Evolutionary conservation across 495 filamentous ascomycete species (phyloP).

Genomic region (Chaetomium tenue): DNA sequence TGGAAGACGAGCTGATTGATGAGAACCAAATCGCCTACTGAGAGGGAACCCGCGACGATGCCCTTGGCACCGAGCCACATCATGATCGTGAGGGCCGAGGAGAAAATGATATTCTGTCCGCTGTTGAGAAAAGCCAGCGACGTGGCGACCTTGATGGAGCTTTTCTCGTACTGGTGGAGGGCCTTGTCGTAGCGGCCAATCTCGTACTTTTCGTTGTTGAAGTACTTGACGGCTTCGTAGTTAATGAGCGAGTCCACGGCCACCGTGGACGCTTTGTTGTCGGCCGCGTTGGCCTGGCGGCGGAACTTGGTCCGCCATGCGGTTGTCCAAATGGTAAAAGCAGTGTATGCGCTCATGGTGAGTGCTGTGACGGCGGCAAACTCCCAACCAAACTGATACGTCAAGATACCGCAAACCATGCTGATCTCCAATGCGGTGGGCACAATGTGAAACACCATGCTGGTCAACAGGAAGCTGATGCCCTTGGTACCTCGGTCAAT

Average conservation of each 20-base stretch:
- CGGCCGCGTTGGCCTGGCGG: conserved; percentile 89
- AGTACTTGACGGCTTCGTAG: conserved; percentile 98
- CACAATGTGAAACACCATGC: conserved; percentile 97
- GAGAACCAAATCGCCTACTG: conserved; percentile 96
- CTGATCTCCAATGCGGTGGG: conserved; percentile 91
- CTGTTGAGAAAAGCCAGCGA: conserved; percentile 89
- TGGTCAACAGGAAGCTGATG: conserved; percentile 92
- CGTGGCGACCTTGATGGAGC: conserved; percentile 93
- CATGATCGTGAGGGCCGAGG: conserved; percentile 90
- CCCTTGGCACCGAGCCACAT: conserved; percentile 94
- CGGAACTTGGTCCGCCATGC: conserved; percentile 96
- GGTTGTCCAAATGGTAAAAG: conserved; percentile 92
- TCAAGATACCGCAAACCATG: conserved; percentile 90
- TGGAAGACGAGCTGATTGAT: conserved; percentile 99
- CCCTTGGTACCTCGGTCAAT: conserved; percentile 97
- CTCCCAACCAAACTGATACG: conserved; percentile 87
- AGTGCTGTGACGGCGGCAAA: conserved; percentile 88
- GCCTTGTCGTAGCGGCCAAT: conserved; percentile 86
- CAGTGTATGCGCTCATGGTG: conserved; percentile 91
- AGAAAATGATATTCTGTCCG: conserved; percentile 99
- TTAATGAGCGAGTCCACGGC: conserved; percentile 97
- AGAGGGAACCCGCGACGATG: conserved; percentile 73
- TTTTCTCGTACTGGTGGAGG: conserved; percentile 81
- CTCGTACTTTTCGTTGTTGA: conserved; percentile 97
- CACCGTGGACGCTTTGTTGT: conserved; percentile 92